phyloP scores from a whole-genome alignment of 2,329 filamentous ascomycete genomes.

The Penicillium sp. region DNA sequence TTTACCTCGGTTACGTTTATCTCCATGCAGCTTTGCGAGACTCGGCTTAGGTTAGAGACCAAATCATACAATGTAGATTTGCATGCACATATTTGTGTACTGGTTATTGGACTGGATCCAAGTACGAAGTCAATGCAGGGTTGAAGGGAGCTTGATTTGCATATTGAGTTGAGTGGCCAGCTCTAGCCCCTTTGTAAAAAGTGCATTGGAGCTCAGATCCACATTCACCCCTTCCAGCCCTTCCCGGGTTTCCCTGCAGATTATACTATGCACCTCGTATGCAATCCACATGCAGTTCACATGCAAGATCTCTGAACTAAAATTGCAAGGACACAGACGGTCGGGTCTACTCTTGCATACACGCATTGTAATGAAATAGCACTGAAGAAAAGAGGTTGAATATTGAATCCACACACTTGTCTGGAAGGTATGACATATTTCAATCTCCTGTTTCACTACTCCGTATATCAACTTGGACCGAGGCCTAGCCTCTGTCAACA shows the following conservation, averaged over 20 bases:
- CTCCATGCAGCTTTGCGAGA: neutral
- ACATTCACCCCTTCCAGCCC: constrained; percentile 5
- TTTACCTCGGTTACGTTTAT: neutral
- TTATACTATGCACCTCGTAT: neutral
- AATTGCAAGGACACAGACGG: constrained; percentile 13
- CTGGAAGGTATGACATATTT: neutral
- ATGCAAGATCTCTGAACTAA: constrained; percentile 19
- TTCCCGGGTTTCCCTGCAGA: constrained; percentile 15
- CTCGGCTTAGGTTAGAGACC: neutral
- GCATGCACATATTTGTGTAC: neutral
- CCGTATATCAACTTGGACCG: neutral
- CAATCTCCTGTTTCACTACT: neutral
- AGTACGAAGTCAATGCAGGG: neutral
- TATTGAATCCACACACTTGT: neutral
- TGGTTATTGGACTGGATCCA: neutral
- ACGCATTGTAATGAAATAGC: neutral
- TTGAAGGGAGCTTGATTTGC: neutral
- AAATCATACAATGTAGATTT: neutral
- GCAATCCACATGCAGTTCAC: constrained; percentile 12
- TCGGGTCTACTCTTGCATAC: constrained; percentile 7
- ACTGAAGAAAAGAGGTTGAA: neutral
- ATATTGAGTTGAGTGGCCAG: neutral
- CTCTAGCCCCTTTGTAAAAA: neutral
- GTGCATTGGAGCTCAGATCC: constrained; percentile 1
- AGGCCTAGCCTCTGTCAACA: neutral